Conservation (phyloP, 1,139 yeast species). For the Suhomyces guaymorum region DNA sequence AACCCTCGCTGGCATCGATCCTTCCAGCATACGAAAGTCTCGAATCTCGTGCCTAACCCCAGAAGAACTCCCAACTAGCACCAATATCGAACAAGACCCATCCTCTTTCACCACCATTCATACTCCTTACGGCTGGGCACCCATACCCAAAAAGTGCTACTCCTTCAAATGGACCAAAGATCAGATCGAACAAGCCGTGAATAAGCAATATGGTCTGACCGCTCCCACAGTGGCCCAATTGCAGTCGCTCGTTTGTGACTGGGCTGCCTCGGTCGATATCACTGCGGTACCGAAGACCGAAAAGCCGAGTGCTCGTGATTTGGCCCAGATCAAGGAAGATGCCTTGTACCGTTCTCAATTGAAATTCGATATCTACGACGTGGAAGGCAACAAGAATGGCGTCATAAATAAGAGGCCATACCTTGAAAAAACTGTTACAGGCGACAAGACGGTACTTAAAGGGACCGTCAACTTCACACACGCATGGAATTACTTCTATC, state of each 20-base stretch:
- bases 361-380: constrained; percentile 16
- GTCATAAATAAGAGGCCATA: constrained; percentile 3
- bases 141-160: constrained; percentile 28
- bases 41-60: too few species aligned
- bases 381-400: constrained; percentile 4
- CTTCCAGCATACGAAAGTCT: background rate
- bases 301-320: constrained; percentile 22
- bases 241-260: constrained; percentile 16
- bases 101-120: constrained; percentile 22
- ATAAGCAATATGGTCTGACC: constrained; percentile 1
- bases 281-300: constrained; percentile 22
- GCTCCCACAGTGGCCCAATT: constrained; percentile 3
- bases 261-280: constrained; percentile 23
- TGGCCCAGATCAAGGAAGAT: constrained; percentile 20
- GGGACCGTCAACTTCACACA: constrained; percentile 28
- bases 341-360: constrained; percentile 28
- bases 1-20: background rate
- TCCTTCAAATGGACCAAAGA: constrained; percentile 33
- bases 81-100: constrained; percentile 18
- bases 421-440: constrained; percentile 6
- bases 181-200: constrained; percentile 13
- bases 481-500: constrained; percentile 38
- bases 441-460: constrained; percentile 4
- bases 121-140: constrained; percentile 38
- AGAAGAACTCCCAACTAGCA: constrained; percentile 14